Conservation (phyloP, 1,139 yeast species). For the Magnusiomyces ingens region DNA sequence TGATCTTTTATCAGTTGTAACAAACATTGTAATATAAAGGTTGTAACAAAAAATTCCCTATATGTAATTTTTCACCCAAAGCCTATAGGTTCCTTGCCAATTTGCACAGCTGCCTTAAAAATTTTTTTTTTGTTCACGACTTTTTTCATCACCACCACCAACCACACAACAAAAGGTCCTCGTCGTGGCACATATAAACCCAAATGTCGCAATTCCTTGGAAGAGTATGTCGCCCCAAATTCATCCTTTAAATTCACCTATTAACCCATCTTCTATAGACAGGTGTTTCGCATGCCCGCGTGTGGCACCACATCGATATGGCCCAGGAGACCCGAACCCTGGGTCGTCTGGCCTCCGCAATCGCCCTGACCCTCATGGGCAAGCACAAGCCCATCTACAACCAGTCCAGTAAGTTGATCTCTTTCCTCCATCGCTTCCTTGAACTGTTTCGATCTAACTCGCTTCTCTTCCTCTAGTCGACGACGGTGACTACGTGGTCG, state of each 20-base stretch:
- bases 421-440: slow-evolving; percentile 3
- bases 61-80: too few species aligned
- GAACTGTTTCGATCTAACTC: slow-evolving; percentile 23
- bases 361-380: slow-evolving; percentile 85
- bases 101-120: neutral
- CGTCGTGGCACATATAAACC: too few species aligned
- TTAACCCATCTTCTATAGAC: slow-evolving; percentile 32
- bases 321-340: slow-evolving; percentile 78
- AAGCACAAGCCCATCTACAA: slow-evolving; percentile 86
- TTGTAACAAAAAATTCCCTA: too few species aligned
- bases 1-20: too few species aligned
- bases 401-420: slow-evolving; percentile 36
- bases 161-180: neutral
- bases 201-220: slow-evolving; percentile 37
- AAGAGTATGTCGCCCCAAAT: slow-evolving; percentile 26
- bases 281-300: slow-evolving; percentile 70
- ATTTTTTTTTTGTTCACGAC: neutral
- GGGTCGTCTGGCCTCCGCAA: slow-evolving; percentile 86
- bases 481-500: slow-evolving; percentile 95
- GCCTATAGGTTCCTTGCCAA: too few species aligned
- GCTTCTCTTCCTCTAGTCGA: slow-evolving; percentile 36
- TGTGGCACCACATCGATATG: slow-evolving; percentile 95
- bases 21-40: too few species aligned
- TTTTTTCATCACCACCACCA: neutral
- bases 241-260: neutral